These are phyloP conservation scores for Geranium brycei DNA, from an alignment of 345 rosid genomes.

Conservation along the genomic window DNA sequence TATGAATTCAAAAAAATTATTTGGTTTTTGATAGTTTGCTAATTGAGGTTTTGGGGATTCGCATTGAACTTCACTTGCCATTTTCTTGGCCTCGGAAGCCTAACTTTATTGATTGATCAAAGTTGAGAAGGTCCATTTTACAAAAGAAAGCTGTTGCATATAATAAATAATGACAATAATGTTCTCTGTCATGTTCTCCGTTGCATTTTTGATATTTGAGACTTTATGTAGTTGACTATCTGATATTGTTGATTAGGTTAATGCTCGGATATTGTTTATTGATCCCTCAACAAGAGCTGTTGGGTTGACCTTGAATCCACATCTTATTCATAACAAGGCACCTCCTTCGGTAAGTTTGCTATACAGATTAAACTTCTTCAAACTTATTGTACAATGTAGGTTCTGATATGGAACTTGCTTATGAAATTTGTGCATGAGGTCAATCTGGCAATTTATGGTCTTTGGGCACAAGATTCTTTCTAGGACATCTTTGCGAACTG, in stretches of 20 bases:
- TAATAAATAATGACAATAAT: neutral
- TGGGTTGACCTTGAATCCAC: constrained; percentile 81
- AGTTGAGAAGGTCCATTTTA: neutral
- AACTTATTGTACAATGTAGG: constrained; percentile 1
- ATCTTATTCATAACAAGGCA: constrained; percentile 62
- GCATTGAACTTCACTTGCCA: too few relatives aligned
- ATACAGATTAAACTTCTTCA: neutral
- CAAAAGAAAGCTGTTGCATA: neutral
- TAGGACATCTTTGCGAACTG: too few relatives aligned
- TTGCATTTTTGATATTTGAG: neutral
- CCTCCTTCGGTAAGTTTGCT: constrained; percentile 58
- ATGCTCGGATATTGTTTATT: constrained; percentile 73
- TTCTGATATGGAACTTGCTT: constrained; percentile 3
- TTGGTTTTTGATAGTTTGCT: too few relatives aligned
- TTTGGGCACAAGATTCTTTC: too few relatives aligned
- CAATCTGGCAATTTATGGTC: neutral
- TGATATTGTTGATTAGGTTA: constrained; percentile 43
- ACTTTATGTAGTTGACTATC: neutral
- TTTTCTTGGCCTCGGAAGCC: too few relatives aligned
- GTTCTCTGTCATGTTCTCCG: neutral
- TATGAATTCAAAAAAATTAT: too few relatives aligned
- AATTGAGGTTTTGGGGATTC: too few relatives aligned
- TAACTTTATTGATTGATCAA: too few relatives aligned
- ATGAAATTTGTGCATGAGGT: neutral
- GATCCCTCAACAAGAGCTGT: constrained; percentile 93